A percentile compares a stretch with the other conserved stretches of the same genome.
Conservation (phyloP, 176 grass and related monocot species). For the Panicum miliaceum region DNA sequence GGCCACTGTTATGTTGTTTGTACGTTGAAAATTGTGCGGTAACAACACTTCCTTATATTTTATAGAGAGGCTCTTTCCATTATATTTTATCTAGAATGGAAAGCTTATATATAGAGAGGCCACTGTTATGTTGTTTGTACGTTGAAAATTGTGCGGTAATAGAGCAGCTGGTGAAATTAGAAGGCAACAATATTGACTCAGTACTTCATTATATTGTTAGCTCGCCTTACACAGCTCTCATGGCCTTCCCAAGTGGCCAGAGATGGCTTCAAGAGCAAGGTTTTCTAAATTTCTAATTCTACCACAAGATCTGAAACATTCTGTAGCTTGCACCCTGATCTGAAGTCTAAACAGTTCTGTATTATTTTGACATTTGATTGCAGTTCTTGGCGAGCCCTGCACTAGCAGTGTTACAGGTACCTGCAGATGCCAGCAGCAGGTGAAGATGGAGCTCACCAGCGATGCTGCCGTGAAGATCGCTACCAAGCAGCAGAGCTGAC, state of each 20-base stretch:
- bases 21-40: not conserved
- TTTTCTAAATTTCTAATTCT: not conserved
- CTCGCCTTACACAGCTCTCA: conserved; percentile 3
- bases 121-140: not conserved
- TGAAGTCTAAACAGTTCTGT: not conserved
- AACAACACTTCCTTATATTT: too few relatives aligned
- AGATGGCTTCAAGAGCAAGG: conserved; percentile 21
- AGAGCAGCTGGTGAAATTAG: not conserved
- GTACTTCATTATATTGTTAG: too few relatives aligned
- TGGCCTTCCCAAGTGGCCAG: conserved; percentile 14
- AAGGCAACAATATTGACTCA: not conserved
- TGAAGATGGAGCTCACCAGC: conserved; percentile 18
- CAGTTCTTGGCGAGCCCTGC: conserved; percentile 7
- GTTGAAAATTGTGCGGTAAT: not conserved
- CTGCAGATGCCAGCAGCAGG: not conserved
- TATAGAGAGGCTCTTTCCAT: not conserved
- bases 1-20: not conserved
- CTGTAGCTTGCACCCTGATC: not conserved
- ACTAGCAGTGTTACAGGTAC: not conserved
- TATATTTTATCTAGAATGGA: not conserved
- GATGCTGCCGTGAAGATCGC: not conserved
- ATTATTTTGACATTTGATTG: not conserved
- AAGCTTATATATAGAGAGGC: conserved; percentile 1
- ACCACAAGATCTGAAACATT: not conserved
- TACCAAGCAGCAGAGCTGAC: conserved; percentile 14